phyloP scores from a whole-genome alignment of 2,329 filamentous ascomycete genomes.

The Venturia asperata region DNA sequence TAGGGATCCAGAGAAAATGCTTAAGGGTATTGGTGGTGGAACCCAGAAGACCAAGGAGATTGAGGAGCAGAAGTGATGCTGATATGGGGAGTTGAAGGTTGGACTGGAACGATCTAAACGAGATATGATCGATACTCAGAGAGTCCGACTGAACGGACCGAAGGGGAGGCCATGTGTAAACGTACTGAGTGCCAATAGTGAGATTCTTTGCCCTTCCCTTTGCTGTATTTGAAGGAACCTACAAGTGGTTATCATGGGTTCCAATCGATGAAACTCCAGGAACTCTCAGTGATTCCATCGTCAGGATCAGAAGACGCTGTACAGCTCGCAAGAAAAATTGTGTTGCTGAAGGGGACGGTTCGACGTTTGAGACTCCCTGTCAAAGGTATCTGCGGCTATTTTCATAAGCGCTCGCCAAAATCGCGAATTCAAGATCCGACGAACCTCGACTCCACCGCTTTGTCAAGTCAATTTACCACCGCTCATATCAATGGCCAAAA shows the following conservation, averaged over 20 bases:
- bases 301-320: no score
- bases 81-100: neutral
- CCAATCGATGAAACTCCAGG: no score
- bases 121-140: no score
- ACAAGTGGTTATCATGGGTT: no score
- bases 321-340: no score
- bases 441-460: neutral
- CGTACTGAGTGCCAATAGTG: no score
- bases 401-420: neutral
- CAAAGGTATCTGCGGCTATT: neutral
- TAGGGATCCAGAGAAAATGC: conserved; percentile 42
- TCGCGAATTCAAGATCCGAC: neutral
- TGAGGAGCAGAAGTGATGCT: conserved; percentile 4
- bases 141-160: neutral
- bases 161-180: neutral
- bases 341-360: no score
- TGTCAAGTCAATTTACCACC: neutral
- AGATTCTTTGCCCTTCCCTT: no score
- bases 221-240: no score
- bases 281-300: no score
- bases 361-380: neutral
- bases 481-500: conserved; percentile 42
- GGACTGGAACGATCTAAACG: neutral
- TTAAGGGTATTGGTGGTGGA: conserved; percentile 22
- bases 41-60: conserved; percentile 6